Evolutionary conservation across 2,329 filamentous ascomycete genomes (phyloP).

Genomic region (Talaromyces piceae): DNA sequence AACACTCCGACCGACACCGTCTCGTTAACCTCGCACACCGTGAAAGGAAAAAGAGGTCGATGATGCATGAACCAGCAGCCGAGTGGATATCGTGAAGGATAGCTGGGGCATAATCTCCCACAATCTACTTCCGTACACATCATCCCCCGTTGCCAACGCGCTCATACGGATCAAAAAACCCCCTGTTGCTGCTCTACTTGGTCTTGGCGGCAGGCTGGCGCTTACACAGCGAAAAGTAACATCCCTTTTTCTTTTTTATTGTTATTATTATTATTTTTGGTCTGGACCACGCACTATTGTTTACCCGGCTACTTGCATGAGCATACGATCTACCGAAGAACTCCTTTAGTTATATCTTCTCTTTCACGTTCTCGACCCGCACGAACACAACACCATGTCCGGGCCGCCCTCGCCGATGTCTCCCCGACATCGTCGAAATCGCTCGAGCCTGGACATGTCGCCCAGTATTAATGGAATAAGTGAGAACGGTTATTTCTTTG

Average conservation of each 20-base stretch:
- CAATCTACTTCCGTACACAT: not conserved
- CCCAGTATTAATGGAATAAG: conserved; percentile 24
- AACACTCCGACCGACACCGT: not conserved
- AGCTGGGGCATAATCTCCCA: not conserved
- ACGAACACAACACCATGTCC: conserved; percentile 18
- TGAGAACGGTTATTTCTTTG: conserved; percentile 26
- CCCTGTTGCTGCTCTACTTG: conserved; percentile 1
- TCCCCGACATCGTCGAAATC: conserved; percentile 31
- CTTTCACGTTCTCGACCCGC: not conserved
- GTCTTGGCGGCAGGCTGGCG: not conserved
- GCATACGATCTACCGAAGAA: not conserved
- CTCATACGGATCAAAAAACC: not conserved
- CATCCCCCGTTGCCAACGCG: not conserved
- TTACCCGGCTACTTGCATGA: not conserved
- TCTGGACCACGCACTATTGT: not conserved
- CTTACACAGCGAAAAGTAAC: conserved; percentile 1
- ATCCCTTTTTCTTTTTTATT: not conserved
- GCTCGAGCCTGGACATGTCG: conserved; percentile 31
- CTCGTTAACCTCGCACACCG: not conserved
- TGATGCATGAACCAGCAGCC: not conserved
- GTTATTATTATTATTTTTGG: too few relatives aligned
- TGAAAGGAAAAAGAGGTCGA: not conserved
- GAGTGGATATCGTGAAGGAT: not conserved
- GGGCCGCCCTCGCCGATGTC: conserved; percentile 28
- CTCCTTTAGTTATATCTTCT: not conserved